These are phyloP conservation scores for Ophiostoma perfectum DNA, from an alignment of 2,329 filamentous ascomycete species.

Conservation along the genomic window DNA sequence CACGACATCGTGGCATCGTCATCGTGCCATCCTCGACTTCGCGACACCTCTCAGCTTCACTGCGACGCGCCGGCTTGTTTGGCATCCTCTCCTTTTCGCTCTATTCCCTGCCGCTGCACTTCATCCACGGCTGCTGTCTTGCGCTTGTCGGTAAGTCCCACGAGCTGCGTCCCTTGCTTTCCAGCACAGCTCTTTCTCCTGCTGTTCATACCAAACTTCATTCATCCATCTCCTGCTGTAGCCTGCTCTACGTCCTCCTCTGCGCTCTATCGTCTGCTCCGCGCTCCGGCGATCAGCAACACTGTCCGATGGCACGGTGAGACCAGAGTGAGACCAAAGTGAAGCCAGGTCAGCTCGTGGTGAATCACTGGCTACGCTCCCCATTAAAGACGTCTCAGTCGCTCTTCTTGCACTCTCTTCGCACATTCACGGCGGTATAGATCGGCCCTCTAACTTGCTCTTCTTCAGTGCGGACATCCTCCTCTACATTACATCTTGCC, in stretches of 20 bases:
- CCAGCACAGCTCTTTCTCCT: neutral
- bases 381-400: neutral
- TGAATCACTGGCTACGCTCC: conserved; percentile 1
- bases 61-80: neutral
- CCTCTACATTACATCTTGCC: neutral
- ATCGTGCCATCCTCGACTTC: neutral
- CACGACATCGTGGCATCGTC: neutral
- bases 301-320: neutral
- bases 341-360: neutral
- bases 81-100: neutral
- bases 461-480: neutral
- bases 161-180: neutral
- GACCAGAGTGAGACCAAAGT: conserved; percentile 8
- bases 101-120: neutral
- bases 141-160: neutral
- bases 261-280: no score
- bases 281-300: no score
- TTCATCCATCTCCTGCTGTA: neutral
- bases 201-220: neutral
- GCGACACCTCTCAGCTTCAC: neutral
- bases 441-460: neutral
- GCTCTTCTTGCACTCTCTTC: neutral
- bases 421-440: no score
- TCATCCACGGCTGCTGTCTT: neutral
- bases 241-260: neutral